Conservation (phyloP, 139 green algal species). For the Haematococcus sp. region DNA sequence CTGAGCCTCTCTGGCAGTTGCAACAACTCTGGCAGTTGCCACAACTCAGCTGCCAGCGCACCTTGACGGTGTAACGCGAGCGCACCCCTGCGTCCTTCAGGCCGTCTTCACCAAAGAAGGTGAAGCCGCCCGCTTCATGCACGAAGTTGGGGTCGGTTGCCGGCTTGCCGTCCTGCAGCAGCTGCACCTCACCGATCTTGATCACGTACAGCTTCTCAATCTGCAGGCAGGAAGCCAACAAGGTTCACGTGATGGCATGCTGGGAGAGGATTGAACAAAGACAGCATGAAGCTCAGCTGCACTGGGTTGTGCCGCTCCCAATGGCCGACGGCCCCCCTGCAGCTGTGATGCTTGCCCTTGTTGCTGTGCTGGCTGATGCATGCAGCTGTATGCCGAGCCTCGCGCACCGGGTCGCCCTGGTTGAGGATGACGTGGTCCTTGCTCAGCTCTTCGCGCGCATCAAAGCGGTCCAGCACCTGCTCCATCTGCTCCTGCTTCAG, state of each 20-base stretch:
- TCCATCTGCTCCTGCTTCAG: constrained; percentile 68
- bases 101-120: constrained; percentile 67
- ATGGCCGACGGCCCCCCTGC: too few species aligned
- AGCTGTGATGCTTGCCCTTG: too few species aligned
- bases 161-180: constrained; percentile 19
- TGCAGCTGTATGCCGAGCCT: too few species aligned
- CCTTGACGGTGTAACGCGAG: constrained; percentile 20
- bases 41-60: too few species aligned
- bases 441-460: constrained; percentile 54
- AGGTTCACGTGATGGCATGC: neutral
- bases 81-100: constrained; percentile 30
- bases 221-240: constrained; percentile 7
- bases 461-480: constrained; percentile 63
- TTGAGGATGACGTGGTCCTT: constrained; percentile 45
- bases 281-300: too few species aligned
- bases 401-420: constrained; percentile 48
- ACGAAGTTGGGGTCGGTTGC: constrained; percentile 41
- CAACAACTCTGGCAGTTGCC: too few species aligned
- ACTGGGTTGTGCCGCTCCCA: too few species aligned
- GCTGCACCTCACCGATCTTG: constrained; percentile 60
- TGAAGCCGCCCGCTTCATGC: constrained; percentile 79
- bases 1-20: too few species aligned
- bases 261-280: too few species aligned
- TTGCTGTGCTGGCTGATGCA: too few species aligned
- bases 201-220: constrained; percentile 64